Percentiles rank a stretch among this genome's conserved stretches.
phyloP scores from a whole-genome alignment of 2,329 filamentous ascomycete genomes.

The Venturia asperata region DNA sequence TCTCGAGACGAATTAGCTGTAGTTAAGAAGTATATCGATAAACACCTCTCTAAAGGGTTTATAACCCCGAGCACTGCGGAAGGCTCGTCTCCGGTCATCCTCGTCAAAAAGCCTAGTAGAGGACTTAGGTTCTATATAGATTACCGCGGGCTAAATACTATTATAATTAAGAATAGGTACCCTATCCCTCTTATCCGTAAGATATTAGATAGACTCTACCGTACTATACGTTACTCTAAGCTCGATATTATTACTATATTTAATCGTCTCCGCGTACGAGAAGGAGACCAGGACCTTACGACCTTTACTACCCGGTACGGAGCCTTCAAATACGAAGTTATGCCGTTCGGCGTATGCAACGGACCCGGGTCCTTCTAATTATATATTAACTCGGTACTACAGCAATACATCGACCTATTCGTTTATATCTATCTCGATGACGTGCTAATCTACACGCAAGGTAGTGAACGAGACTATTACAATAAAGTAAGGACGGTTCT shows the following conservation, averaged over 20 bases:
- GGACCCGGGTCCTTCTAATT: slow-evolving; percentile 22
- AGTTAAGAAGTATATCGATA: neutral
- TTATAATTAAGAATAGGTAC: slow-evolving; percentile 19
- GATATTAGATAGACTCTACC: neutral
- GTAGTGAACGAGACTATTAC: neutral
- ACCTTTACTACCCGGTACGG: slow-evolving; percentile 30
- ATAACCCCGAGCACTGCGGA: neutral
- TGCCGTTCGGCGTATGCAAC: slow-evolving; percentile 23
- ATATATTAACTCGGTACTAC: slow-evolving; percentile 26
- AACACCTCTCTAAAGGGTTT: too few species aligned
- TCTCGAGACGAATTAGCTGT: neutral
- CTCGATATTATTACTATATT: slow-evolving; percentile 23
- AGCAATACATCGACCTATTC: slow-evolving; percentile 24
- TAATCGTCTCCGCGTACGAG: slow-evolving; percentile 29
- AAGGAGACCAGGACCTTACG: slow-evolving; percentile 30
- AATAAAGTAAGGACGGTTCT: slow-evolving; percentile 18
- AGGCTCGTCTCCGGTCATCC: neutral
- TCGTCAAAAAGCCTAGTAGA: slow-evolving; percentile 10
- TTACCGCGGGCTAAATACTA: slow-evolving; percentile 15
- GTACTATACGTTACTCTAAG: neutral
- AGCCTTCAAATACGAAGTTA: slow-evolving; percentile 31
- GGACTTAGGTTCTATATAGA: slow-evolving; percentile 20
- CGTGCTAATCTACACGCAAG: slow-evolving; percentile 24
- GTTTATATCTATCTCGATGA: slow-evolving; percentile 24
- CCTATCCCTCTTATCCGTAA: slow-evolving; percentile 16